Conservation (phyloP, 2,329 filamentous ascomycete species). For the Aspergillus piperis region DNA sequence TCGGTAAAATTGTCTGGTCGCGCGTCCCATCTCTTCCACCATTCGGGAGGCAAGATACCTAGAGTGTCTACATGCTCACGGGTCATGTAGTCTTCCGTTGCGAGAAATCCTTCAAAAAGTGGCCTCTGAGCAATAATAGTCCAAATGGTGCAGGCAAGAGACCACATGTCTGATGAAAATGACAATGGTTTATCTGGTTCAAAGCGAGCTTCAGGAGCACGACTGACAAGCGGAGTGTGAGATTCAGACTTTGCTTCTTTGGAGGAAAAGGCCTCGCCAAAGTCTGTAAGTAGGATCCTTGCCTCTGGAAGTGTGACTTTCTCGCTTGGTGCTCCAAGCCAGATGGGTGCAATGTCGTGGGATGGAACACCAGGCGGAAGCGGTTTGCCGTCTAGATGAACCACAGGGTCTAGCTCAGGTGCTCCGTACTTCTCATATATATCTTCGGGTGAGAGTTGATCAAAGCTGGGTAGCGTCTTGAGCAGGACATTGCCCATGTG, state of each 20-base stretch:
- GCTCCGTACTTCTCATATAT: conserved; percentile 25
- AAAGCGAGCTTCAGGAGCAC: conserved; percentile 41
- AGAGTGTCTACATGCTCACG: conserved; percentile 36
- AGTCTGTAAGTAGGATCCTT: conserved; percentile 36
- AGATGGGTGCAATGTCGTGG: conserved; percentile 34
- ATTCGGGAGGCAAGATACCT: conserved; percentile 32
- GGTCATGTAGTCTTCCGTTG: conserved; percentile 32
- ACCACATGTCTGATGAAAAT: conserved; percentile 44
- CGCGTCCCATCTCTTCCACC: conserved; percentile 31
- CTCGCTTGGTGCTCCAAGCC: conserved; percentile 38
- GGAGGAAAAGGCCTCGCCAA: conserved; percentile 38
- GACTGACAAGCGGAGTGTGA: too few relatives aligned
- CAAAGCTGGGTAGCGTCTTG: conserved; percentile 17
- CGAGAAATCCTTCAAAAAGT: conserved; percentile 32
- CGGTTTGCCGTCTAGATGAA: conserved; percentile 24
- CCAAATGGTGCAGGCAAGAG: conserved; percentile 42
- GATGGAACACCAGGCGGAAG: conserved; percentile 33
- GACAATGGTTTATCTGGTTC: conserved; percentile 36
- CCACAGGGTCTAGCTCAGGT: conserved; percentile 23
- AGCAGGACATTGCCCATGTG: conserved; percentile 42
- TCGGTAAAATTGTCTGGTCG: conserved; percentile 26
- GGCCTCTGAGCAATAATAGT: conserved; percentile 34
- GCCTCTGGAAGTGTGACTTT: conserved; percentile 31
- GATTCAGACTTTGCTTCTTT: too few relatives aligned
- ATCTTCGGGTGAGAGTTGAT: conserved; percentile 19